phyloP scores from a whole-genome alignment of 139 green algal genomes.

The Yamagishiella unicocca region DNA sequence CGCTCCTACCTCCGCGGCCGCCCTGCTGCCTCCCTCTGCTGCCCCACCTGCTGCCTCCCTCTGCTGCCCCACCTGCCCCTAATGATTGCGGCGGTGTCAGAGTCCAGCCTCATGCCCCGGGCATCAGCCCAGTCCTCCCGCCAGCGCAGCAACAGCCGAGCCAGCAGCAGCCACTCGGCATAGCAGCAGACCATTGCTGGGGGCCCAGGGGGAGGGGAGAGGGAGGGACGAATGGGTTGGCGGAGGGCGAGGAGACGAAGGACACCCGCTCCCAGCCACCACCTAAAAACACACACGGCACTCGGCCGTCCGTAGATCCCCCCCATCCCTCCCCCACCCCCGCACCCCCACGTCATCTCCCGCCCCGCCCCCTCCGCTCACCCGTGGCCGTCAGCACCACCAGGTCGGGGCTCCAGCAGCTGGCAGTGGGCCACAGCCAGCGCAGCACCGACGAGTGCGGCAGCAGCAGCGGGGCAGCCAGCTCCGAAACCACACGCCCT shows the following conservation, averaged over 20 bases:
- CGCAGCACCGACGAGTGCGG: not conserved
- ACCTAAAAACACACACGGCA: not conserved
- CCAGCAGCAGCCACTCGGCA: conserved; percentile 15
- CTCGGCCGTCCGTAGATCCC: too few species aligned
- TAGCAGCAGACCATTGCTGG: not conserved
- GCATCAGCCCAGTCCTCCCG: not conserved
- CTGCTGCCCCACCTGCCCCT: not conserved
- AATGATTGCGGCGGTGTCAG: not conserved
- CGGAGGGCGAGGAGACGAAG: not conserved
- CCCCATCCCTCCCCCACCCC: too few species aligned
- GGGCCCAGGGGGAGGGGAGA: not conserved
- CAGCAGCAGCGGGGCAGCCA: conserved; percentile 10
- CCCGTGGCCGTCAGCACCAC: not conserved
- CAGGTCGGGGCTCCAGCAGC: not conserved
- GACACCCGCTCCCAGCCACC: not conserved
- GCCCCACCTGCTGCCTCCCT: too few species aligned
- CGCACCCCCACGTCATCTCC: not conserved
- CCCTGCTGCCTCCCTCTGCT: not conserved
- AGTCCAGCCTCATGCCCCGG: not conserved
- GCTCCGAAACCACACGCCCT: not conserved
- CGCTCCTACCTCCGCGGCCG: not conserved
- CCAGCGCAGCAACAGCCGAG: not conserved
- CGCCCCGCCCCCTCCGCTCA: not conserved
- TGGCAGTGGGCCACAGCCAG: not conserved
- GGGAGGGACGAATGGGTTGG: not conserved